Evolutionary conservation across 2,329 filamentous ascomycete genomes (phyloP).

Genomic region (Zasmidium cellare): DNA sequence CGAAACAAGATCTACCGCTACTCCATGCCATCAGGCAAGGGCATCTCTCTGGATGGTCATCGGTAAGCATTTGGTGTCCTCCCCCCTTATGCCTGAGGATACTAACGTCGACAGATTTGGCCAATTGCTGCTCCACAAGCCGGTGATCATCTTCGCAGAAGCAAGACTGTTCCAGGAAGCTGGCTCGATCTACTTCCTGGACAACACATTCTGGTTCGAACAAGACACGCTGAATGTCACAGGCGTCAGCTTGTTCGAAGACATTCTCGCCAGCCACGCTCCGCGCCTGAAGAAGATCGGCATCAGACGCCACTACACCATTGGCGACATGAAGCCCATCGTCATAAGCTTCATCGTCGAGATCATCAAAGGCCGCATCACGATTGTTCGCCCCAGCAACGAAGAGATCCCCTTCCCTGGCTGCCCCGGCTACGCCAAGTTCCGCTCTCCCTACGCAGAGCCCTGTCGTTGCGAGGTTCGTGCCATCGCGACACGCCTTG

Average conservation of each 20-base stretch:
- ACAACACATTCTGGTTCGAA: constrained; percentile 6
- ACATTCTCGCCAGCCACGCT: background rate
- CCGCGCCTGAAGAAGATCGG: background rate
- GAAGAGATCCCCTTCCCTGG: constrained; percentile 5
- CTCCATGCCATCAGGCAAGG: background rate
- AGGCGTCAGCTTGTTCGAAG: background rate
- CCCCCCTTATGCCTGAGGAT: no score
- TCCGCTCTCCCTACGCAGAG: background rate
- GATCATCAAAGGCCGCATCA: background rate
- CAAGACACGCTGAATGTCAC: background rate
- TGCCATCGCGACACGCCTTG: background rate
- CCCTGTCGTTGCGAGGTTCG: constrained; percentile 11
- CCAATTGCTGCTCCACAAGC: background rate
- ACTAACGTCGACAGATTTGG: background rate
- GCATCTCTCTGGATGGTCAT: background rate
- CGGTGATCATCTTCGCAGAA: background rate
- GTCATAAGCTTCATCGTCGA: background rate
- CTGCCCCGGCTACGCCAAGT: background rate
- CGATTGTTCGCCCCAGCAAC: background rate
- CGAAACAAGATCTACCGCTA: background rate
- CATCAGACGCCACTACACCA: background rate
- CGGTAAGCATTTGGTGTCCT: no score
- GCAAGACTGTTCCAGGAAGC: background rate
- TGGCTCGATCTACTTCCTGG: constrained; percentile 5
- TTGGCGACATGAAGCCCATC: constrained; percentile 6